These are phyloP conservation scores for Coleophoma eucalyptorum DNA, from an alignment of 2,329 filamentous ascomycete species.

Conservation along the genomic window DNA sequence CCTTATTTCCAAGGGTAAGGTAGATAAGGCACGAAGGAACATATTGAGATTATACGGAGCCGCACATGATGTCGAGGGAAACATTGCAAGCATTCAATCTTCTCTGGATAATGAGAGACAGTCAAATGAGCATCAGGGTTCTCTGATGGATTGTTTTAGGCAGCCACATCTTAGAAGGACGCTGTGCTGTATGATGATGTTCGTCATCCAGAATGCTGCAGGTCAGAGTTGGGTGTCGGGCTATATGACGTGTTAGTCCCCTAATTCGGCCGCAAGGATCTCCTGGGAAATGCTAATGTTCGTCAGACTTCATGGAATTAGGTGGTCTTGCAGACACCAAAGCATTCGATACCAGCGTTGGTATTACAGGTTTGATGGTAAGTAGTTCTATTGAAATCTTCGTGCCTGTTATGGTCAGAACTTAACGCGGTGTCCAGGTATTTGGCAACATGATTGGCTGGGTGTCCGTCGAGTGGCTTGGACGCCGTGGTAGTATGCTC, in stretches of 20 bases:
- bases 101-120: neutral
- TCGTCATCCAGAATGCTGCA: conserved; percentile 20
- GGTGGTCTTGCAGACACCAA: conserved; percentile 29
- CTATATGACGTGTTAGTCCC: conserved; percentile 8
- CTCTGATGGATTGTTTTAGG: neutral
- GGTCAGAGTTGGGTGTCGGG: conserved; percentile 23
- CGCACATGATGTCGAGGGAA: neutral
- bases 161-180: neutral
- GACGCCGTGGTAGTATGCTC: conserved; percentile 8
- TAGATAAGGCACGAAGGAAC: neutral
- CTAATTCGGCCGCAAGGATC: too few relatives aligned
- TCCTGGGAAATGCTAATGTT: too few relatives aligned
- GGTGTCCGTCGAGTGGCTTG: conserved; percentile 1
- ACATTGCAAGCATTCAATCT: neutral
- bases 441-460: conserved; percentile 19
- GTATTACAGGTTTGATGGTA: too few relatives aligned
- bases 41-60: neutral
- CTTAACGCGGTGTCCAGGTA: conserved; percentile 31
- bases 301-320: conserved; percentile 40
- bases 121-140: neutral
- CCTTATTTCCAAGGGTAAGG: conserved; percentile 27
- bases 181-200: conserved; percentile 6
- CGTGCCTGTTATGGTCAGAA: too few relatives aligned
- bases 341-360: conserved; percentile 31
- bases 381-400: too few relatives aligned